Evolutionary conservation across 331 rosid genomes (phyloP).

Genomic region (Acacia concinna): DNA sequence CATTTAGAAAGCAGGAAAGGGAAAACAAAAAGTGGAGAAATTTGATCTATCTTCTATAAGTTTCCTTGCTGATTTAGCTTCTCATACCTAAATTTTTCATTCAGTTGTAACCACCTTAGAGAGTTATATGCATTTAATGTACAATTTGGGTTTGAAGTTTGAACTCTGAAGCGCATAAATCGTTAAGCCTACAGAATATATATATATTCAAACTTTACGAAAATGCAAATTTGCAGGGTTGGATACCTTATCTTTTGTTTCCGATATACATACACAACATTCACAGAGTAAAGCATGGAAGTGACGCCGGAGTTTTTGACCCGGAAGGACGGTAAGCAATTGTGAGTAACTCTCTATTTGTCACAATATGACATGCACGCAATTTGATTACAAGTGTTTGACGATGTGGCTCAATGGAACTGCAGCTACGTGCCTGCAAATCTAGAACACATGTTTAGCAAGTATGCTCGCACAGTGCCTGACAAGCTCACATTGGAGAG

Average conservation of each 20-base stretch:
- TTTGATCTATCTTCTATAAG: not conserved
- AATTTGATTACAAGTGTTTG: not conserved
- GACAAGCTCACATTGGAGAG: slow-evolving; percentile 71
- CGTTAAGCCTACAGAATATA: not conserved
- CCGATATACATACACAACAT: slow-evolving; percentile 71
- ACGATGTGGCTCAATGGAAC: not conserved
- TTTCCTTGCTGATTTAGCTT: not conserved
- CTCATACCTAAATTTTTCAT: not conserved
- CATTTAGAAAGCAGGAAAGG: not conserved
- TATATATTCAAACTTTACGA: not conserved
- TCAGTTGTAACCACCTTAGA: not conserved
- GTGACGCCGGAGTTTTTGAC: slow-evolving; percentile 81
- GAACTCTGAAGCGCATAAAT: not conserved
- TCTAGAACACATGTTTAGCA: slow-evolving; percentile 73
- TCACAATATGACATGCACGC: not conserved
- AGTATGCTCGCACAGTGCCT: slow-evolving; percentile 60
- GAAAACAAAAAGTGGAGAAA: not conserved
- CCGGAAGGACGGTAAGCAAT: slow-evolving; percentile 75
- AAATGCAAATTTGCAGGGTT: slow-evolving; percentile 41
- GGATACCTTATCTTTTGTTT: slow-evolving; percentile 79
- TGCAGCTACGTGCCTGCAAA: slow-evolving; percentile 62
- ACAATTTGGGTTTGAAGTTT: not conserved
- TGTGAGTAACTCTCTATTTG: not conserved
- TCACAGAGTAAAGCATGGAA: slow-evolving; percentile 77
- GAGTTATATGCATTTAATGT: not conserved